phyloP scores from a whole-genome alignment of 306 rosid species.

The Cucumis melo region DNA sequence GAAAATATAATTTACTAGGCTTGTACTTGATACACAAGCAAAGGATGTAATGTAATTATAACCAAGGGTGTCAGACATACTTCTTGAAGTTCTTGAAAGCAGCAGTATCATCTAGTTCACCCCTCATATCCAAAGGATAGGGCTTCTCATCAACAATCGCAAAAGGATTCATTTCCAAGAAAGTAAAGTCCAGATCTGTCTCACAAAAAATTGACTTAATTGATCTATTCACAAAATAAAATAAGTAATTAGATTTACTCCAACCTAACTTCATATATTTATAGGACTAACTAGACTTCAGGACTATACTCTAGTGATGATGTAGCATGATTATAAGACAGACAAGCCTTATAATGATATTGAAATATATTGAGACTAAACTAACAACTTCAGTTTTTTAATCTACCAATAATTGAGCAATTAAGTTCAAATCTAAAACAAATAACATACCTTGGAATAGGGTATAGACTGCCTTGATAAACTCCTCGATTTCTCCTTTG shows the following conservation, averaged over 20 bases:
- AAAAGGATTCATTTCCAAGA: conserved; percentile 97
- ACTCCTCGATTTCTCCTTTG: conserved; percentile 72
- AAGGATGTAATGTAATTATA: not conserved
- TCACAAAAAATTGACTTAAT: conserved; percentile 12
- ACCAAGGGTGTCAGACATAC: conserved; percentile 19
- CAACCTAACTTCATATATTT: not conserved
- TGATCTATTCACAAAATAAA: not conserved
- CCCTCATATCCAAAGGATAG: conserved; percentile 99
- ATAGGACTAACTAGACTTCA: not conserved
- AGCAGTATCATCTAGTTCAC: conserved; percentile 96
- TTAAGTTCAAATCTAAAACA: not conserved
- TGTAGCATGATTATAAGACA: not conserved
- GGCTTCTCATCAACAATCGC: conserved; percentile 84
- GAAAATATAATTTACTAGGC: not conserved
- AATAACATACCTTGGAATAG: conserved; percentile 70
- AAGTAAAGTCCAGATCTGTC: conserved; percentile 92
- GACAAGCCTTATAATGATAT: not conserved
- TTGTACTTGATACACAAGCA: not conserved
- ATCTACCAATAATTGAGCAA: not conserved
- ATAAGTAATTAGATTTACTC: not conserved
- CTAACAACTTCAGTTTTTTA: not conserved
- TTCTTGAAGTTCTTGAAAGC: conserved; percentile 98
- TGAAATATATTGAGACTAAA: not conserved
- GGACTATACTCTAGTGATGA: not conserved
- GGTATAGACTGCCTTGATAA: conserved; percentile 51